Evolutionary conservation across 257 asterid genomes (phyloP).

Genomic region (Ballota nigra): DNA sequence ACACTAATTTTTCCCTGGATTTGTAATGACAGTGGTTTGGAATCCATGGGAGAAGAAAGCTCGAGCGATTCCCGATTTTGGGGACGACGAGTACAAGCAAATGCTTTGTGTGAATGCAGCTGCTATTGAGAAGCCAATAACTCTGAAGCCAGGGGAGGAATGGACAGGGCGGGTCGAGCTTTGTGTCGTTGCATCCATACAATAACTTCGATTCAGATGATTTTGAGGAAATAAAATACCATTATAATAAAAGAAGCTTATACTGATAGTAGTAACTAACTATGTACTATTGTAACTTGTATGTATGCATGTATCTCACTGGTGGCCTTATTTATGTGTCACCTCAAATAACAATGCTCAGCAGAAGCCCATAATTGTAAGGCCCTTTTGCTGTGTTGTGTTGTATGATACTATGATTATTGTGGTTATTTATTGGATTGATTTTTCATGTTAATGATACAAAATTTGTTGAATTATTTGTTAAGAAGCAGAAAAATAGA

Average conservation of each 20-base stretch:
- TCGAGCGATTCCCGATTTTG: slow-evolving; percentile 53
- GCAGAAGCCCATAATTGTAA: slow-evolving; percentile 6
- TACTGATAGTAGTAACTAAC: slow-evolving; percentile 15
- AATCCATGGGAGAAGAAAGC: slow-evolving; percentile 91
- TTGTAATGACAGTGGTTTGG: slow-evolving; percentile 63
- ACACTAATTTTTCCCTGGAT: neutral
- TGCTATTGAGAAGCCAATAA: slow-evolving; percentile 65
- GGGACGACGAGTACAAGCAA: slow-evolving; percentile 75
- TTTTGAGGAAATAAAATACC: neutral
- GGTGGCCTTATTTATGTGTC: slow-evolving; percentile 41
- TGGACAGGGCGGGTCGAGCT: slow-evolving; percentile 76
- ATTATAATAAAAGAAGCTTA: neutral
- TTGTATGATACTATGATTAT: neutral
- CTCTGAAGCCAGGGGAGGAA: slow-evolving; percentile 74
- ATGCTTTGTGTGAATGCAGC: slow-evolving; percentile 87
- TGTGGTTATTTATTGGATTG: neutral
- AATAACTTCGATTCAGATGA: neutral
- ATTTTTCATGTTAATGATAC: neutral
- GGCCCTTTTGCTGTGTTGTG: slow-evolving; percentile 17
- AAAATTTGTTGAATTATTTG: neutral
- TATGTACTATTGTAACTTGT: neutral
- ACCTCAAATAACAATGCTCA: slow-evolving; percentile 27
- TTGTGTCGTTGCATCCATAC: slow-evolving; percentile 47
- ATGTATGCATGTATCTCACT: neutral
- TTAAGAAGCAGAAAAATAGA: neutral